A percentile compares a stretch with the other conserved stretches of the same genome.
Conservation (phyloP, 2,329 filamentous ascomycete genomes). For the Claviceps sp. region DNA sequence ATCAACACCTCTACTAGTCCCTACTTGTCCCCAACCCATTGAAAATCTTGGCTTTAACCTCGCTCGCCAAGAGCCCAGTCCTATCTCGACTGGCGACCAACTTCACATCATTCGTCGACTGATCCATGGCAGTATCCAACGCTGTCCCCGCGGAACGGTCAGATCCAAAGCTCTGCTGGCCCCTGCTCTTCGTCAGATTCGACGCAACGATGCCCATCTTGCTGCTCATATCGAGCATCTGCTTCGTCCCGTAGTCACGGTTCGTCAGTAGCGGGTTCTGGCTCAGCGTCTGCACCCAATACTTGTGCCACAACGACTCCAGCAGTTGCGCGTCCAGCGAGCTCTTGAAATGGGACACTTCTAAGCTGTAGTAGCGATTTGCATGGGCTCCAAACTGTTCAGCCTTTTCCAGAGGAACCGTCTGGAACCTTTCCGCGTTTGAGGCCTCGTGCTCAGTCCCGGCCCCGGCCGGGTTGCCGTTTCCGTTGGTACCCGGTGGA, state of each 20-base stretch:
- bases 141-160: slow-evolving; percentile 13
- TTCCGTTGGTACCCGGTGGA: slow-evolving; percentile 26
- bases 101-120: slow-evolving; percentile 47
- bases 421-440: slow-evolving; percentile 46
- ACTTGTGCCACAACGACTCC: slow-evolving; percentile 93
- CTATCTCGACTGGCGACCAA: slow-evolving; percentile 48
- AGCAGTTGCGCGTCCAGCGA: slow-evolving; percentile 77
- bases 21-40: slow-evolving; percentile 22
- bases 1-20: not conserved
- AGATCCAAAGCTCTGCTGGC: slow-evolving; percentile 13
- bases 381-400: slow-evolving; percentile 93
- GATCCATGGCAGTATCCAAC: slow-evolving; percentile 37
- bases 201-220: slow-evolving; percentile 59
- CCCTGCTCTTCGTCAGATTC: slow-evolving; percentile 14
- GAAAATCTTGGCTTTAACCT: slow-evolving; percentile 53
- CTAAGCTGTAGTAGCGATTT: slow-evolving; percentile 78
- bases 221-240: slow-evolving; percentile 74
- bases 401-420: slow-evolving; percentile 83
- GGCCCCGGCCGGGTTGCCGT: too few species aligned
- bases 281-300: slow-evolving; percentile 93
- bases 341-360: slow-evolving; percentile 90
- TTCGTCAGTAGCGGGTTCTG: slow-evolving; percentile 85
- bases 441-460: slow-evolving; percentile 10
- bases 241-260: slow-evolving; percentile 82
- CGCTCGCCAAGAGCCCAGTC: slow-evolving; percentile 47